Evolutionary conservation across 1,284 basidiomycete species (phyloP).

Genomic region (Laetiporus sulphureus): DNA sequence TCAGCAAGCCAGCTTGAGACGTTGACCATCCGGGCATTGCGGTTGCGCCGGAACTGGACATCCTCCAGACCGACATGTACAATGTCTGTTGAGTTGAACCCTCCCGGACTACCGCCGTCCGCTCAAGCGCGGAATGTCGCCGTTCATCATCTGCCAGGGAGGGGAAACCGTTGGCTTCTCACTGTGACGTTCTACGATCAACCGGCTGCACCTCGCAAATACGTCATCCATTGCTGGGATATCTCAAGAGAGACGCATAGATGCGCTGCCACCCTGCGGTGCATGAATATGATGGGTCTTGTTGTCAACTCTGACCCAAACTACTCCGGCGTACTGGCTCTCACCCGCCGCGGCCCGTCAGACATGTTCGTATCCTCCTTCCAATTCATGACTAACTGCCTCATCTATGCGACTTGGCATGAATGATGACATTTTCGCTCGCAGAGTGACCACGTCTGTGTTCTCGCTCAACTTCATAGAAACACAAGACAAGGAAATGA

Average conservation of each 20-base stretch:
- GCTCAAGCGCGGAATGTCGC: conserved; percentile 28
- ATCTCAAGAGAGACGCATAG: conserved; percentile 1
- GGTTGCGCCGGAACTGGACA: conserved; percentile 42
- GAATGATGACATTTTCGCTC: background rate
- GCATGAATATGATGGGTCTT: conserved; percentile 11
- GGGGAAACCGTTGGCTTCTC: conserved; percentile 35
- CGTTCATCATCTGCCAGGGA: conserved; percentile 39
- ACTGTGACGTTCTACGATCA: conserved; percentile 31
- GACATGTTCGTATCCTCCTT: conserved; percentile 4
- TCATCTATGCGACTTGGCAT: background rate
- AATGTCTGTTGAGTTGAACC: conserved; percentile 22
- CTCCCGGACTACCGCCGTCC: conserved; percentile 13
- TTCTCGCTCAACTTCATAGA: no score
- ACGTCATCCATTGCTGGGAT: conserved; percentile 51
- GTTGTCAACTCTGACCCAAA: conserved; percentile 14
- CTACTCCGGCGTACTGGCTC: conserved; percentile 10
- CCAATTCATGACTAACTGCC: background rate
- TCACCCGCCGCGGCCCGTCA: conserved; percentile 5
- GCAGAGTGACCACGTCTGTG: conserved; percentile 12
- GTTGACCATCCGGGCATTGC: conserved; percentile 31
- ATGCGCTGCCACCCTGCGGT: conserved; percentile 13
- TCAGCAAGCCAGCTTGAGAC: conserved; percentile 37
- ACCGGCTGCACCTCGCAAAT: conserved; percentile 17
- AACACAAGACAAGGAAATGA: no score
- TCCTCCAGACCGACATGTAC: conserved; percentile 31